Percentiles rank a stretch among this genome's conserved stretches.
phyloP scores from a whole-genome alignment of 176 grass and related monocot species.

The Urochloa ruziziensis region DNA sequence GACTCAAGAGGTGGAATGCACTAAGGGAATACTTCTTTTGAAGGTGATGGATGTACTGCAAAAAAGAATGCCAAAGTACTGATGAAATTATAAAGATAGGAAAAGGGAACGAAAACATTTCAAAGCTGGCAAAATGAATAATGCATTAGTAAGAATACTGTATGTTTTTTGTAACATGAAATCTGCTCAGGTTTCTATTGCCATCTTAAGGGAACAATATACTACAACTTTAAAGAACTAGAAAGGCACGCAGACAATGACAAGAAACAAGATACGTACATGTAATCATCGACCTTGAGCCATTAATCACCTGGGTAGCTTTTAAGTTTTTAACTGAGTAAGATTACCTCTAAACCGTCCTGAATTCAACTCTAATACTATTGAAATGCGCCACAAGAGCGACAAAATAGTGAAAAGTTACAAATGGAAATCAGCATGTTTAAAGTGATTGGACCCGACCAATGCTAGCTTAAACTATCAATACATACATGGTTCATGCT shows the following conservation, averaged over 20 bases:
- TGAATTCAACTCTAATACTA: neutral
- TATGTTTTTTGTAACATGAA: neutral
- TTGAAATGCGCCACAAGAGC: neutral
- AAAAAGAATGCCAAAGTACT: neutral
- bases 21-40: conserved; percentile 53
- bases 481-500: neutral
- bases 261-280: neutral
- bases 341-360: neutral
- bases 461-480: neutral
- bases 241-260: neutral
- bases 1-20: conserved; percentile 53
- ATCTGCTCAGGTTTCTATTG: neutral
- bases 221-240: neutral
- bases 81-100: neutral
- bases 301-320: neutral
- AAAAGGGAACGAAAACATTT: neutral
- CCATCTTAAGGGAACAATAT: neutral
- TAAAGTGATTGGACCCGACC: neutral
- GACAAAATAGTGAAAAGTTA: neutral
- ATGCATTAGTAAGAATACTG: neutral
- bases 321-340: neutral
- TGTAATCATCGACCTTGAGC: neutral
- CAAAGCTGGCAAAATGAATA: neutral
- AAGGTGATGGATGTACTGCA: conserved; percentile 59
- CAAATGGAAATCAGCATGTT: neutral